A percentile compares a stretch with the other conserved stretches of the same genome.
Evolutionary conservation across 2,329 filamentous ascomycete species (phyloP).

Genomic region (Coleophoma crateriformis): DNA sequence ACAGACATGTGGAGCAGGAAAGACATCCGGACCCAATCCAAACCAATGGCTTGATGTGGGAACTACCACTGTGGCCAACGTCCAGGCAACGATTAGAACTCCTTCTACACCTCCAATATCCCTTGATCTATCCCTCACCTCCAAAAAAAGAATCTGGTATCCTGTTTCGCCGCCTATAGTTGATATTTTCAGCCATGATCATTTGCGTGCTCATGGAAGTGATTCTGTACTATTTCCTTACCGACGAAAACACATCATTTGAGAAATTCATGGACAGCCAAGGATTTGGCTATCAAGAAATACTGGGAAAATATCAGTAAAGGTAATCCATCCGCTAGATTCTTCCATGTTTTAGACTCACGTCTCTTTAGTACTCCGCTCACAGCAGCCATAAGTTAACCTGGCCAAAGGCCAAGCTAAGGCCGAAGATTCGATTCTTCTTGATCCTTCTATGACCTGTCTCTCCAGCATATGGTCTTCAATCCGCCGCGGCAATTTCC

Average conservation of each 20-base stretch:
- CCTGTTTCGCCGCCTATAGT: no score
- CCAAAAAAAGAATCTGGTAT: no score
- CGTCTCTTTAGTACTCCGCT: conserved; percentile 33
- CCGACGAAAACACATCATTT: conserved; percentile 28
- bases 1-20: no score
- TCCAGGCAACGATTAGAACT: no score
- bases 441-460: conserved; percentile 37
- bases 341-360: not conserved
- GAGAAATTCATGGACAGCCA: conserved; percentile 34
- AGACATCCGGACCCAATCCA: no score
- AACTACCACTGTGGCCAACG: no score
- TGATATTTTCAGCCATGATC: no score
- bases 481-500: conserved; percentile 29
- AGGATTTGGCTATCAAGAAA: conserved; percentile 33
- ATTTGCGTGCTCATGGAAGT: no score
- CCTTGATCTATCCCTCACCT: no score
- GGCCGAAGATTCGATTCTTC: conserved; percentile 33
- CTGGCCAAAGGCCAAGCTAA: conserved; percentile 24
- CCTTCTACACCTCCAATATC: no score
- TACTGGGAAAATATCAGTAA: conserved; percentile 35
- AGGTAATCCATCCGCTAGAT: conserved; percentile 19
- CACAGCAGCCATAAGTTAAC: conserved; percentile 37
- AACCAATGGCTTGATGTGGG: no score
- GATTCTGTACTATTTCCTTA: conserved; percentile 29
- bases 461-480: conserved; percentile 38